These are phyloP conservation scores for Fonsecaea nubica DNA, from an alignment of 2,329 filamentous ascomycete species.

Conservation along the genomic window DNA sequence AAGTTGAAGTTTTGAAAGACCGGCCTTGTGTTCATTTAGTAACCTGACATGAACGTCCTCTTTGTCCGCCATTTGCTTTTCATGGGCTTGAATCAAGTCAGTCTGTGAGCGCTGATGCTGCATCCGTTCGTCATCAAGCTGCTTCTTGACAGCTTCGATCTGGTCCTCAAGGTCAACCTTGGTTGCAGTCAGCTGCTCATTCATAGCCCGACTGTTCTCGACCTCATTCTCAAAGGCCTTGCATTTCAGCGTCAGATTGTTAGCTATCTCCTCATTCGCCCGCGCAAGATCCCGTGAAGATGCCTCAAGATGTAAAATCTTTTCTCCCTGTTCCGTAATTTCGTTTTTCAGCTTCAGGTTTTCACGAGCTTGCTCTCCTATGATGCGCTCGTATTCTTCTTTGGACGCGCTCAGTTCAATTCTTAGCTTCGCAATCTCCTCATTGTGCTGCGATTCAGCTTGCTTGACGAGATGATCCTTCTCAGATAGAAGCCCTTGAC, in stretches of 20 bases:
- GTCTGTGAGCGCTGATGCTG: constrained; percentile 18
- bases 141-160: constrained; percentile 45
- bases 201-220: constrained; percentile 47
- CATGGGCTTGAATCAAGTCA: constrained; percentile 20
- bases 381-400: constrained; percentile 45
- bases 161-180: constrained; percentile 47
- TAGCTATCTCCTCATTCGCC: constrained; percentile 53
- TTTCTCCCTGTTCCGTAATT: constrained; percentile 27
- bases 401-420: constrained; percentile 58
- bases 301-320: constrained; percentile 41
- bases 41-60: constrained; percentile 26
- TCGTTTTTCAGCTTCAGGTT: constrained; percentile 33
- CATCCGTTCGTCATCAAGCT: constrained; percentile 46
- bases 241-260: constrained; percentile 17
- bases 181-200: constrained; percentile 48
- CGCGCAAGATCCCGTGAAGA: constrained; percentile 38
- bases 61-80: constrained; percentile 22
- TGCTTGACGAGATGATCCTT: constrained; percentile 59
- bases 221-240: constrained; percentile 44
- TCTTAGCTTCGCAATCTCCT: constrained; percentile 56
- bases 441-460: constrained; percentile 56
- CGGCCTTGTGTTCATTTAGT: constrained; percentile 30
- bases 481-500: constrained; percentile 57
- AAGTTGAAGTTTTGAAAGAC: constrained; percentile 35
- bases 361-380: constrained; percentile 40